Evolutionary conservation across 495 filamentous ascomycete species (phyloP), one percentile per base, ranked within the genome.

Genomic region (Aspergillus steynii): DNA sequence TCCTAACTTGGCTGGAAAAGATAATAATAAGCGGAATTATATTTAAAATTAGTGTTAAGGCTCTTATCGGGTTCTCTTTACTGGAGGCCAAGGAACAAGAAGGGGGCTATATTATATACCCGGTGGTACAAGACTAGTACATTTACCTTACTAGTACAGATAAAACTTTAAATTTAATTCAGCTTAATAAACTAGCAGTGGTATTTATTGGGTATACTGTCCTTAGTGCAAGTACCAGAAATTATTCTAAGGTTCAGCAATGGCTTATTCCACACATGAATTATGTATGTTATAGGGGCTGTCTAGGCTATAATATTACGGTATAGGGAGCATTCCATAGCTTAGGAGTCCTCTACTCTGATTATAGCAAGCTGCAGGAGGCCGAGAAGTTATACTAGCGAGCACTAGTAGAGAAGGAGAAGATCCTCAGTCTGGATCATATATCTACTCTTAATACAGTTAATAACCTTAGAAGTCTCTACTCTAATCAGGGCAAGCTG

Each of bases 241-340:
- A 6, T 10, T 37, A 10, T 10, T 37, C 10, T 37, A 37, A 37
- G 8, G 34, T 70, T 29, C 66, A 77, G 62, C 73, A 60, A 59
- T 71, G 77, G 53, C 71, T 76, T 61, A 62, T 78, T 58, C 68
- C 68, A 62, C 77, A 80, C 65, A 73, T 73, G 61, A 64, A 68
- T 59, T 48, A 58, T 58, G 47, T 71, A 25, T 31, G 48, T 59
- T 37, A 50, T 8, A 37, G 5, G 4, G 10, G 4, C 10, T 37
- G 10, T 8, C 4, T 6, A 8, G 8, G 4, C 34, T 6, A 37
- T 37, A 52, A 62, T 61, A 42, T 56, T 52, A 45, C 32, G 15
- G n/a, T 71, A 15, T 67, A 37, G 53, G 52, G 53, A 5, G 66
- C 52, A 29, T 61, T 67, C 15, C 9, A 59, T 61, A 12, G 52